A percentile compares a stretch with the other conserved stretches of the same genome.
These are phyloP conservation scores for Candida pini DNA, from an alignment of 805 yeast genomes.

Conservation along the genomic window DNA sequence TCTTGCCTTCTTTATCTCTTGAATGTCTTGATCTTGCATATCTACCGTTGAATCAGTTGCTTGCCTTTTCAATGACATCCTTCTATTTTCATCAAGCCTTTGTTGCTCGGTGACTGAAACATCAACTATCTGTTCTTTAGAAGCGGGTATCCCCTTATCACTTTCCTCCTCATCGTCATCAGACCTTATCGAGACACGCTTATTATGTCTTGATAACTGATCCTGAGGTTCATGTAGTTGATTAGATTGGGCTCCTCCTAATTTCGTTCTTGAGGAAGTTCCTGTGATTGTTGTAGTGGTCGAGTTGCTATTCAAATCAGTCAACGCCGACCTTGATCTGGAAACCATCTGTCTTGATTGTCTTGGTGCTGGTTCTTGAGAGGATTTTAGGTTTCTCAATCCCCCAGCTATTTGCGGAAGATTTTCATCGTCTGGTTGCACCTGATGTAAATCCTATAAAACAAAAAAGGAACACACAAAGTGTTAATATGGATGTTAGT, in stretches of 20 bases:
- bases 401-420: conserved; percentile 18
- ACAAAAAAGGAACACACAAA: background rate
- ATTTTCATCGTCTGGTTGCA: conserved; percentile 29
- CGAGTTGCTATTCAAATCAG: conserved; percentile 21
- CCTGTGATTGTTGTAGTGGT: conserved; percentile 5
- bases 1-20: conserved; percentile 27
- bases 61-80: conserved; percentile 40
- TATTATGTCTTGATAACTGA: conserved; percentile 2
- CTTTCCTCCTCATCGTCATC: conserved; percentile 5
- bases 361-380: conserved; percentile 7
- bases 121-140: conserved; percentile 10
- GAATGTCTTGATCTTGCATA: conserved; percentile 20
- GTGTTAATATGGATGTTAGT: background rate
- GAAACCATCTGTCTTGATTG: conserved; percentile 16
- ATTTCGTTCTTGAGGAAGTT: conserved; percentile 1
- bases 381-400: conserved; percentile 5
- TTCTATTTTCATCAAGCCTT: conserved; percentile 25
- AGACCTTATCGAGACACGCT: conserved; percentile 19
- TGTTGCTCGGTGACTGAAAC: conserved; percentile 10
- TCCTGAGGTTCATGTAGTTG: conserved; percentile 2
- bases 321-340: conserved; percentile 23
- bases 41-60: conserved; percentile 52
- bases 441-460: conserved; percentile 19
- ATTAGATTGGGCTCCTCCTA: background rate
- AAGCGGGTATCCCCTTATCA: too few species aligned